phyloP scores from a whole-genome alignment of 345 rosid genomes.

The Populus tremula region DNA sequence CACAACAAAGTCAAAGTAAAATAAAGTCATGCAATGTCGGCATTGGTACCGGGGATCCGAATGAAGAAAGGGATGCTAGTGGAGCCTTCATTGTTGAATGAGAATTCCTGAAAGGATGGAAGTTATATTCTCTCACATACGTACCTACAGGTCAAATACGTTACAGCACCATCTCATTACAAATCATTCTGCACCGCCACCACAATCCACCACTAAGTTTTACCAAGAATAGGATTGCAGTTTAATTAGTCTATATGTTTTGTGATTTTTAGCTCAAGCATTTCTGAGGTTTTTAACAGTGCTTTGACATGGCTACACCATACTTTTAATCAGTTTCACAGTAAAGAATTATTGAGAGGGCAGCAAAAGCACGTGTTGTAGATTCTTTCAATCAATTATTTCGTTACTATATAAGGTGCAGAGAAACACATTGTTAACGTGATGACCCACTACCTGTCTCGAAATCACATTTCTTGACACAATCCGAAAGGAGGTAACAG shows the following conservation, averaged over 20 bases:
- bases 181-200: background rate
- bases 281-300: background rate
- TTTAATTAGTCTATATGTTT: background rate
- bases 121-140: background rate
- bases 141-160: background rate
- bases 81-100: background rate
- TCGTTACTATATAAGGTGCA: background rate
- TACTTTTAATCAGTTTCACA: background rate
- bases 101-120: constrained; percentile 10
- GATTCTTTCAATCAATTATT: background rate
- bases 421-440: background rate
- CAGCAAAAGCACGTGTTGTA: background rate
- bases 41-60: constrained; percentile 7
- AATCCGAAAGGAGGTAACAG: background rate
- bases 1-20: constrained; percentile 25
- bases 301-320: background rate
- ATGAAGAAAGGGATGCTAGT: constrained; percentile 9
- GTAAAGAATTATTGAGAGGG: background rate
- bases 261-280: background rate
- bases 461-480: background rate
- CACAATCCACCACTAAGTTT: background rate
- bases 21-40: constrained; percentile 11
- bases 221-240: background rate
- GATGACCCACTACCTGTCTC: background rate
- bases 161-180: background rate